A percentile compares a stretch with the other conserved stretches of the same genome.
Evolutionary conservation across 176 grass and related monocot genomes (phyloP).

Genomic region (Ensete ventricosum): DNA sequence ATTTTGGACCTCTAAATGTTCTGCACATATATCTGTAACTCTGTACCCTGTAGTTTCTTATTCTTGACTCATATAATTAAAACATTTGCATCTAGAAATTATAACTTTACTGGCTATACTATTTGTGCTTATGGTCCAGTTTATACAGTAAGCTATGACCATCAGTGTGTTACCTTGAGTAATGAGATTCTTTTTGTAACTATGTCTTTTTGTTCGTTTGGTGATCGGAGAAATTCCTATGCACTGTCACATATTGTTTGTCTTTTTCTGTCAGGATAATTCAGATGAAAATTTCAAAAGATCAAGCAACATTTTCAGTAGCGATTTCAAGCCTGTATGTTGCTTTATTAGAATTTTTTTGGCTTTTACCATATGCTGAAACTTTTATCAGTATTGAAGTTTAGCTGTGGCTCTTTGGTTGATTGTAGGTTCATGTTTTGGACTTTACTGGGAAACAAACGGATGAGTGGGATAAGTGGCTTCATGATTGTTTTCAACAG

Average conservation of each 20-base stretch:
- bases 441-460: slow-evolving; percentile 96
- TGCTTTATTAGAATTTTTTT: not conserved
- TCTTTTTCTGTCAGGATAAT: slow-evolving; percentile 58
- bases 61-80: too few species aligned
- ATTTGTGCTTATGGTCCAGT: too few species aligned
- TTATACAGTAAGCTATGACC: too few species aligned
- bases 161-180: too few species aligned
- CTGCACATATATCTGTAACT: too few species aligned
- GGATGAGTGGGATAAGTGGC: slow-evolving; percentile 78
- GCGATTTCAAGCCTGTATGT: slow-evolving; percentile 84
- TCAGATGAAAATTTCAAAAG: slow-evolving; percentile 76
- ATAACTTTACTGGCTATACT: too few species aligned
- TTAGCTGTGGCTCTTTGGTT: slow-evolving; percentile 37
- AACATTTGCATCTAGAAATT: too few species aligned
- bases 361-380: slow-evolving; percentile 15
- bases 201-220: too few species aligned
- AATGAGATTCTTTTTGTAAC: too few species aligned
- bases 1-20: too few species aligned
- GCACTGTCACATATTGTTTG: slow-evolving; percentile 7
- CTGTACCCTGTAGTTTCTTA: too few species aligned
- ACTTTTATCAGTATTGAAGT: slow-evolving; percentile 12
- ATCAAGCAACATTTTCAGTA: slow-evolving; percentile 76
- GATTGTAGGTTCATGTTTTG: slow-evolving; percentile 75
- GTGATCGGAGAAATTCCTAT: not conserved
- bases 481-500: slow-evolving; percentile 43